A percentile compares a stretch with the other conserved stretches of the same genome.
These are phyloP conservation scores for Geotrichum siamense DNA, from an alignment of 1,139 yeast genomes.

Conservation along the genomic window DNA sequence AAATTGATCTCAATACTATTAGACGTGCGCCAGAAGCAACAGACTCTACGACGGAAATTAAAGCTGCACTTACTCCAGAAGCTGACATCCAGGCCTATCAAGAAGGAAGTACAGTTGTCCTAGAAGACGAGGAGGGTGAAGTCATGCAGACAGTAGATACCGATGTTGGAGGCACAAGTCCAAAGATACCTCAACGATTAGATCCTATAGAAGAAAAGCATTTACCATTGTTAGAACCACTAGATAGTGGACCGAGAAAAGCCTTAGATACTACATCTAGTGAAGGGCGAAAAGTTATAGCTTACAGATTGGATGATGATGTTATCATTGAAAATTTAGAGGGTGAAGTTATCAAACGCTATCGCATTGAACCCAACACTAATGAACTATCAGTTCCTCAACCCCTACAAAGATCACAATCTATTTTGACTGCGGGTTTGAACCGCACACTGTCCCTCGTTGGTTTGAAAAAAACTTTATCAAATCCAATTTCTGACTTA, in stretches of 20 bases:
- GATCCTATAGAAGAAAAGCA: neutral
- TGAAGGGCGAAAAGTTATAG: conserved; percentile 39
- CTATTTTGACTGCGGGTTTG: conserved; percentile 13
- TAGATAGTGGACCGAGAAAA: neutral
- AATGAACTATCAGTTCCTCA: conserved; percentile 1
- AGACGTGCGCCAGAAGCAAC: conserved; percentile 10
- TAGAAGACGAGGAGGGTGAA: conserved; percentile 83
- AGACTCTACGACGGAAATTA: neutral
- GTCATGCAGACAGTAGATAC: conserved; percentile 41
- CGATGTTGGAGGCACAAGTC: neutral
- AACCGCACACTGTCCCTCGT: conserved; percentile 27
- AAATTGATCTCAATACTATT: conserved; percentile 28
- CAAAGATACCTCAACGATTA: neutral
- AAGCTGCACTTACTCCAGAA: neutral
- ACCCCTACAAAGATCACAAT: conserved; percentile 6
- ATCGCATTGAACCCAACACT: conserved; percentile 41
- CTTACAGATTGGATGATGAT: conserved; percentile 60
- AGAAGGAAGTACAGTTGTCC: conserved; percentile 61
- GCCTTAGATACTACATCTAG: conserved; percentile 1
- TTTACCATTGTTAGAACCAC: neutral
- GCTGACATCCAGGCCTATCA: conserved; percentile 49
- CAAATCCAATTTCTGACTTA: neutral
- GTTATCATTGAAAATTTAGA: conserved; percentile 83
- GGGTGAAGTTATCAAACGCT: conserved; percentile 84
- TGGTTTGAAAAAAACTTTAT: conserved; percentile 19